These are phyloP conservation scores for Rhodotorula sp. DNA, from an alignment of 1,284 basidiomycete genomes.

Conservation along the genomic window DNA sequence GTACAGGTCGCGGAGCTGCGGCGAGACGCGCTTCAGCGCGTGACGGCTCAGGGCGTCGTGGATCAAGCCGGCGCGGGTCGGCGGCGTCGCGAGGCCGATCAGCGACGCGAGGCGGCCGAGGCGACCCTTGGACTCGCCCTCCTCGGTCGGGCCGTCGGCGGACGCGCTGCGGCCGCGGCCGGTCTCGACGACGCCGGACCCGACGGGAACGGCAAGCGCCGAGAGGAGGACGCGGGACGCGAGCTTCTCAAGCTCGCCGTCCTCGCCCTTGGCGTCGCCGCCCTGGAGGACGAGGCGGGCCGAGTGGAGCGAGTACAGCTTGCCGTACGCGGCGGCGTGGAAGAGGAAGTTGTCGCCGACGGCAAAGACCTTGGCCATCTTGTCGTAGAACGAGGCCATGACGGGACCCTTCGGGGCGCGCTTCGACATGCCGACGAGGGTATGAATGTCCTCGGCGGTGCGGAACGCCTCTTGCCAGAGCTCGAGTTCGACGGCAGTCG, in stretches of 20 bases:
- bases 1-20: conserved; percentile 78
- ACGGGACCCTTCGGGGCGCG: conserved; percentile 73
- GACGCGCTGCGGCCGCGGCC: conserved; percentile 41
- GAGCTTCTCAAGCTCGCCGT: conserved; percentile 75
- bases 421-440: conserved; percentile 74
- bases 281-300: conserved; percentile 64
- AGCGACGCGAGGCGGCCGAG: conserved; percentile 66
- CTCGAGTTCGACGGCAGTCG: conserved; percentile 97
- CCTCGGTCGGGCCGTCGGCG: conserved; percentile 54
- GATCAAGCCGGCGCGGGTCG: conserved; percentile 80
- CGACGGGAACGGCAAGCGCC: conserved; percentile 90
- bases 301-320: conserved; percentile 61
- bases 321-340: conserved; percentile 94
- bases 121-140: conserved; percentile 54
- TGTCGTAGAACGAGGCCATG: conserved; percentile 99
- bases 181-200: conserved; percentile 60
- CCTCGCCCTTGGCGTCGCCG: conserved; percentile 45
- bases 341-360: conserved; percentile 85
- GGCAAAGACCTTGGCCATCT: conserved; percentile 92
- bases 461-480: conserved; percentile 99
- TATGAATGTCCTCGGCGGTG: conserved; percentile 97
- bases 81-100: conserved; percentile 78
- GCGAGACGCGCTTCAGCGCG: conserved; percentile 75
- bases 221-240: conserved; percentile 90
- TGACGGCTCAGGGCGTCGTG: conserved; percentile 68